Evolutionary conservation across 306 rosid species (phyloP).

Genomic region (Pterocarpus macrocarpus): DNA sequence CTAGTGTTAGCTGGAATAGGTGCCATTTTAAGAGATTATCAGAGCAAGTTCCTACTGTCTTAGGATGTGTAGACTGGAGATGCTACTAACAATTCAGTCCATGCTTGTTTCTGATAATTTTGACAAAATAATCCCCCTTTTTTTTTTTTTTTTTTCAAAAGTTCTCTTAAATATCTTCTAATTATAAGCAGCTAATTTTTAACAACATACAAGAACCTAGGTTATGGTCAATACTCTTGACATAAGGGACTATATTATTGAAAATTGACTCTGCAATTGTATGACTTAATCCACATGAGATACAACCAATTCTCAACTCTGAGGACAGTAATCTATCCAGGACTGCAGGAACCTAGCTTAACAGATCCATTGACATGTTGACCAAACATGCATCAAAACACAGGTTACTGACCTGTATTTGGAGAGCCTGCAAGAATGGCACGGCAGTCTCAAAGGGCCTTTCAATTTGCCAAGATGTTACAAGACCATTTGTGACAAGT

Average conservation of each 20-base stretch:
- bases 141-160: too few relatives aligned
- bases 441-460: not conserved
- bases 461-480: not conserved
- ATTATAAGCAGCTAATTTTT: not conserved
- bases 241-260: not conserved
- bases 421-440: not conserved
- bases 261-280: not conserved
- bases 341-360: not conserved
- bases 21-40: slow-evolving; percentile 5
- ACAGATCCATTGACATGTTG: not conserved
- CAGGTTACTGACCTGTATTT: not conserved
- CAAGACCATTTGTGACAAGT: not conserved
- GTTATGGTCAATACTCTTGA: not conserved
- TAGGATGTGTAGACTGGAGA: not conserved
- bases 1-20: slow-evolving; percentile 14
- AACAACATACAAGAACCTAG: not conserved
- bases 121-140: too few relatives aligned
- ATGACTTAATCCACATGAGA: not conserved
- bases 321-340: not conserved
- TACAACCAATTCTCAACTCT: not conserved
- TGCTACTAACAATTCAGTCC: not conserved
- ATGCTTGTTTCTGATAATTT: not conserved
- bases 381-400: slow-evolving; percentile 1
- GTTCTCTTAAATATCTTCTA: not conserved
- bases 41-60: not conserved